phyloP scores from a whole-genome alignment of 2,329 filamentous ascomycete species.

The Sordariomycetes sp. region DNA sequence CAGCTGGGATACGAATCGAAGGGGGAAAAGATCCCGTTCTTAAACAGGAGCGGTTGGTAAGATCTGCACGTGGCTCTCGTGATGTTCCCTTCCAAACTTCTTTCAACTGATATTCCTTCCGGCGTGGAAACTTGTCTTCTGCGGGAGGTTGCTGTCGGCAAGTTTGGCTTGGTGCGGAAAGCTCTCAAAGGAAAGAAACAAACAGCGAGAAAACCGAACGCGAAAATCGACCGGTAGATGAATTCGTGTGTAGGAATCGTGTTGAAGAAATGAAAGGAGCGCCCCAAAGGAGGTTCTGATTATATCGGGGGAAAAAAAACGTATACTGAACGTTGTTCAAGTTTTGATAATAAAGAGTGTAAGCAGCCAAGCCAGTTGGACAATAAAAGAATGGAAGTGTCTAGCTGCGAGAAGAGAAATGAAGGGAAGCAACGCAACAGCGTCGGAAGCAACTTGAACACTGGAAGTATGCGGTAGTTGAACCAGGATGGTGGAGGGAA shows the following conservation, averaged over 20 bases:
- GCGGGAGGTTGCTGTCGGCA: not conserved
- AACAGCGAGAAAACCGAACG: slow-evolving; percentile 5
- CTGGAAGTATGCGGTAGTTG: slow-evolving; percentile 6
- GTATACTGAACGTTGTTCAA: not conserved
- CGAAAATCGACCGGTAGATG: slow-evolving; percentile 3
- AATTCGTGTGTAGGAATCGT: not conserved
- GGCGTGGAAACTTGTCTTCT: not conserved
- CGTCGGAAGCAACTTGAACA: slow-evolving; percentile 1
- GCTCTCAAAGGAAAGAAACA: not conserved
- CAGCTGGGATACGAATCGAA: slow-evolving; percentile 10
- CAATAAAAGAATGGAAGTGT: slow-evolving; percentile 25
- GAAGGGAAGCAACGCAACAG: slow-evolving; percentile 6
- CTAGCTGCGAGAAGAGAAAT: slow-evolving; percentile 6
- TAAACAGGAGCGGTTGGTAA: slow-evolving; percentile 1
- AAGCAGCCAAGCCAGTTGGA: slow-evolving; percentile 46
- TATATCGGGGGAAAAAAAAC: slow-evolving; percentile 4
- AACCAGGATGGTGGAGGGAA: slow-evolving; percentile 1
- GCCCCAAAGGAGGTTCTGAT: not conserved
- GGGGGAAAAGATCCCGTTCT: not conserved
- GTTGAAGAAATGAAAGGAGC: slow-evolving; percentile 7
- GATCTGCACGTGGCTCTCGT: slow-evolving; percentile 3
- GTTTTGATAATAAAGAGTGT: slow-evolving; percentile 29
- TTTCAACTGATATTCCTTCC: not conserved
- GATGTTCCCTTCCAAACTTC: not conserved
- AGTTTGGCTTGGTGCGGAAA: not conserved